These are phyloP conservation scores for Tetrapisispora namnaoensis DNA, from an alignment of 805 yeast species.

Conservation along the genomic window DNA sequence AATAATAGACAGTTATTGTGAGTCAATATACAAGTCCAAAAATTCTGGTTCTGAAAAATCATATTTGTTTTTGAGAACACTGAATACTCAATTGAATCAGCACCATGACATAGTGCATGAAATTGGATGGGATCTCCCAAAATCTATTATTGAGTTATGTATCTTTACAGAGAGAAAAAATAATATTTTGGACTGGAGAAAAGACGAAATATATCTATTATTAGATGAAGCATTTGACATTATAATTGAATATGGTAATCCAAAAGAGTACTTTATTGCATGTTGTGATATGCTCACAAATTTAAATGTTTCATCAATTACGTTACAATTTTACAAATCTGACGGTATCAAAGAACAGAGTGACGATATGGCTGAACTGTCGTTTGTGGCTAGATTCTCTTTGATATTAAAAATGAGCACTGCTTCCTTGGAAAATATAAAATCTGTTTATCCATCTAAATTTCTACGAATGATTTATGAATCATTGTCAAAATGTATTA, in stretches of 20 bases:
- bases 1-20: conserved; percentile 22
- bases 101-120: conserved; percentile 47
- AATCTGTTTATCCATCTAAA: conserved; percentile 68
- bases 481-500: conserved; percentile 45
- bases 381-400: background rate
- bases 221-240: background rate
- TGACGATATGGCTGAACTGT: conserved; percentile 9
- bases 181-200: background rate
- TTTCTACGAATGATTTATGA: conserved; percentile 62
- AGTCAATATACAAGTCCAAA: conserved; percentile 11
- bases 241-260: conserved; percentile 45
- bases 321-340: background rate
- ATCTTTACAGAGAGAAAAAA: conserved; percentile 9
- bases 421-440: conserved; percentile 39
- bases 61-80: conserved; percentile 32
- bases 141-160: conserved; percentile 45
- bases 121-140: conserved; percentile 88
- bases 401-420: conserved; percentile 35
- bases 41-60: conserved; percentile 36
- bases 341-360: conserved; percentile 4
- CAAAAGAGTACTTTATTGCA: conserved; percentile 70
- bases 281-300: conserved; percentile 50
- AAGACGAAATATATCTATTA: background rate
- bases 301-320: conserved; percentile 2
- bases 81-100: conserved; percentile 35